Percentiles rank a stretch among this genome's conserved stretches.
phyloP scores from a whole-genome alignment of 768 basidiomycete genomes.

The Gelatoporia subvermispora region DNA sequence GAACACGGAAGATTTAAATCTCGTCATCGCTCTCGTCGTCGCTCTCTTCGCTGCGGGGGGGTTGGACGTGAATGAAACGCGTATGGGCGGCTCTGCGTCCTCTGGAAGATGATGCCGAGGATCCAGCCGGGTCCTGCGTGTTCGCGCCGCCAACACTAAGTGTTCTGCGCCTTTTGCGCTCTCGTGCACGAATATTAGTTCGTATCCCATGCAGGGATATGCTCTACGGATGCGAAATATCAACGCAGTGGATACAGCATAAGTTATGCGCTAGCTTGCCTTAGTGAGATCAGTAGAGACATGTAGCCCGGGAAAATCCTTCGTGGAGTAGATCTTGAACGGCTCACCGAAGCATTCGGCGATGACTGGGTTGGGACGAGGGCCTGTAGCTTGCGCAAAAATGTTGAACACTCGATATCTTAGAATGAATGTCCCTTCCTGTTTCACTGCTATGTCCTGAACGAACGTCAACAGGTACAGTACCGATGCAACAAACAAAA shows the following conservation, averaged over 20 bases:
- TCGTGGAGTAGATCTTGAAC: slow-evolving; percentile 66
- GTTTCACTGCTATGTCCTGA: slow-evolving; percentile 66
- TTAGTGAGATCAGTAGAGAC: slow-evolving; percentile 67
- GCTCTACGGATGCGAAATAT: slow-evolving; percentile 25
- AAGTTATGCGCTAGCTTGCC: slow-evolving; percentile 32
- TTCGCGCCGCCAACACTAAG: too few species aligned
- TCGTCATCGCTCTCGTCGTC: too few species aligned
- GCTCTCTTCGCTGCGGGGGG: too few species aligned
- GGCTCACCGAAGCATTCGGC: slow-evolving; percentile 62
- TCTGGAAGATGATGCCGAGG: too few species aligned
- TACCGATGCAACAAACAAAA: too few species aligned
- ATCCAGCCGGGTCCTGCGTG: too few species aligned
- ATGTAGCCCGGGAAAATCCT: slow-evolving; percentile 65
- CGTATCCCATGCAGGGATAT: slow-evolving; percentile 21
- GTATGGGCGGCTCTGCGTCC: too few species aligned
- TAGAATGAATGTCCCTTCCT: slow-evolving; percentile 62
- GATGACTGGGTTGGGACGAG: slow-evolving; percentile 33
- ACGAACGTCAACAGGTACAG: too few species aligned
- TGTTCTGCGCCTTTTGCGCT: background rate
- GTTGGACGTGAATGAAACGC: too few species aligned
- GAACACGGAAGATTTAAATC: too few species aligned
- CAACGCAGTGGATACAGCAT: background rate
- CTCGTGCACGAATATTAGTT: background rate
- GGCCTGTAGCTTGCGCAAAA: slow-evolving; percentile 6
- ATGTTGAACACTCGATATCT: slow-evolving; percentile 66